Percentiles rank a stretch among this genome's conserved stretches.
Evolutionary conservation across 148 eudicot genomes (phyloP).

Genomic region (Silene conica): DNA sequence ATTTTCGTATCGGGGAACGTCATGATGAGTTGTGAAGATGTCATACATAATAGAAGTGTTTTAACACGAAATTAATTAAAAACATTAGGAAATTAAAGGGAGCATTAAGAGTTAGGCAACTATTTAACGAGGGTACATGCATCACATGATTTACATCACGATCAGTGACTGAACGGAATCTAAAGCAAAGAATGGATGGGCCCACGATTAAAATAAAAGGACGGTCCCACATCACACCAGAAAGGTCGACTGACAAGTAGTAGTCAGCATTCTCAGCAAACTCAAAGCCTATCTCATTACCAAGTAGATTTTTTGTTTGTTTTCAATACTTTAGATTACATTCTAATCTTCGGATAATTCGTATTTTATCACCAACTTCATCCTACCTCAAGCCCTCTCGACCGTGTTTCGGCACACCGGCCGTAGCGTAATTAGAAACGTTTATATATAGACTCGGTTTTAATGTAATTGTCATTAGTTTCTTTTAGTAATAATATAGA

Average conservation of each 20-base stretch:
- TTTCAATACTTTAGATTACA: conserved; percentile 6
- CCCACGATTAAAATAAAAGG: background rate
- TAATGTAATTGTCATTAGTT: no score
- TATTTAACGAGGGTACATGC: background rate
- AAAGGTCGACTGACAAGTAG: conserved; percentile 11
- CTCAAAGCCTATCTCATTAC: conserved; percentile 7
- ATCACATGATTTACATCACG: conserved; percentile 8
- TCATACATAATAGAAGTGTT: background rate
- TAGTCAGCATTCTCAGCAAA: conserved; percentile 1
- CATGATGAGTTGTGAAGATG: conserved; percentile 6
- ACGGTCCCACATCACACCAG: background rate
- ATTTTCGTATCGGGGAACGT: background rate
- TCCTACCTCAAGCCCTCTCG: background rate
- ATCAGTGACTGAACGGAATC: conserved; percentile 14
- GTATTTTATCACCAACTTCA: conserved; percentile 13
- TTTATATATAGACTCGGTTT: no score
- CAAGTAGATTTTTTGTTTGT: background rate
- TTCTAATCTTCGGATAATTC: conserved; percentile 5
- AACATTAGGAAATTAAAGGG: background rate
- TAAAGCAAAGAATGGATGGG: background rate
- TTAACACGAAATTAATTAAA: background rate
- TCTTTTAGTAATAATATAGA: no score
- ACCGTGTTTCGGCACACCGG: background rate
- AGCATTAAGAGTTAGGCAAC: background rate
- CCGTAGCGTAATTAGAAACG: no score